A percentile compares a stretch with the other conserved stretches of the same genome.
These are phyloP conservation scores for Hypoxylon cercidicola DNA, from an alignment of 495 filamentous ascomycete genomes.

Conservation along the genomic window DNA sequence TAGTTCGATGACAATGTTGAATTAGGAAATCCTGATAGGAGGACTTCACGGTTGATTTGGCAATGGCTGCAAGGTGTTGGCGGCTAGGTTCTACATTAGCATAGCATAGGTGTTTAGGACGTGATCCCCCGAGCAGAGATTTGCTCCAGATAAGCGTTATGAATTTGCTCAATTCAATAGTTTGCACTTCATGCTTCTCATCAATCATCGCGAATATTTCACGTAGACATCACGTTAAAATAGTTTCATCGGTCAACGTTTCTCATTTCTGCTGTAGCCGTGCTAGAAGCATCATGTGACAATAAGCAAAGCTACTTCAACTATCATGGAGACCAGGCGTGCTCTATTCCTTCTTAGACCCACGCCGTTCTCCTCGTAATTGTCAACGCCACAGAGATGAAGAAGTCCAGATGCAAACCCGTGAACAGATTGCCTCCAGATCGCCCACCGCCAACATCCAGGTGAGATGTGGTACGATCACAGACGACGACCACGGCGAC, in stretches of 20 bases:
- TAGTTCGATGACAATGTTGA: too few relatives aligned
- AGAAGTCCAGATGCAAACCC: constrained; percentile 56
- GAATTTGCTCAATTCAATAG: not conserved
- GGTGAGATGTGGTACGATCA: constrained; percentile 60
- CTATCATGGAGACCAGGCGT: constrained; percentile 70
- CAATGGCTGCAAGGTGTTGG: not conserved
- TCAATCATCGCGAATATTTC: too few relatives aligned
- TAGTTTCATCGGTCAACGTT: constrained; percentile 38
- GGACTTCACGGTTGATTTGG: not conserved
- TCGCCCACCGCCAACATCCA: constrained; percentile 47
- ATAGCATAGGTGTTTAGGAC: constrained; percentile 20
- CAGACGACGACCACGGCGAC: constrained; percentile 99
- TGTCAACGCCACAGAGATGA: constrained; percentile 66
- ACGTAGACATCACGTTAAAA: constrained; percentile 13
- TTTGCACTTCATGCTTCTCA: not conserved
- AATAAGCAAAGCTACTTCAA: constrained; percentile 54
- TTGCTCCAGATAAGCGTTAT: not conserved
- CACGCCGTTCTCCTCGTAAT: constrained; percentile 75
- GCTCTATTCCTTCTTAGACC: constrained; percentile 42
- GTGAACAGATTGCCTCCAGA: constrained; percentile 41
- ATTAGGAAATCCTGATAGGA: not conserved
- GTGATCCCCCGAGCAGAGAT: constrained; percentile 1
- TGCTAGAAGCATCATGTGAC: constrained; percentile 65
- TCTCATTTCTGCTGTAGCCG: constrained; percentile 57
- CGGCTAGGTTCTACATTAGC: constrained; percentile 14